phyloP scores from a whole-genome alignment of 1,284 basidiomycete genomes.

The Cryptococcus sp. region DNA sequence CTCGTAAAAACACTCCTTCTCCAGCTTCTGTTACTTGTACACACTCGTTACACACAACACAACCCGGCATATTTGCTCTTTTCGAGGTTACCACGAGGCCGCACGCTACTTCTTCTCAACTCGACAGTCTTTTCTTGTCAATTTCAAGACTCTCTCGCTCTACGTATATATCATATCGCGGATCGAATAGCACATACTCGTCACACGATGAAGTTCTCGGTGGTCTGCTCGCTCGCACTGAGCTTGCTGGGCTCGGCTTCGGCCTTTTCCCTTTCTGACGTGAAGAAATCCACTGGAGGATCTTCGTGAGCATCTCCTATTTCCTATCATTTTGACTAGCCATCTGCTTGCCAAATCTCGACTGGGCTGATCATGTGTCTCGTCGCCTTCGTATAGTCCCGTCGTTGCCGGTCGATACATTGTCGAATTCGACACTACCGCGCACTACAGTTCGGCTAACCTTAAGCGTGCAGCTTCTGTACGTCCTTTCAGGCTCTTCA shows the following conservation, averaged over 20 bases:
- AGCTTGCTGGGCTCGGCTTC: not conserved
- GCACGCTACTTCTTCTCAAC: too few species aligned
- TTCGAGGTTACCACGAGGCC: too few species aligned
- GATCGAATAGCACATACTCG: not conserved
- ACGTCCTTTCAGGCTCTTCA: not conserved
- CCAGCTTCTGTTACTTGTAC: too few species aligned
- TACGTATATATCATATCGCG: too few species aligned
- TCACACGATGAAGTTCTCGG: conserved; percentile 5
- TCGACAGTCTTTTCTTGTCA: too few species aligned
- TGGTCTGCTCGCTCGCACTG: conserved; percentile 3
- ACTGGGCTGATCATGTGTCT: not conserved
- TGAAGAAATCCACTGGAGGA: conserved; percentile 14
- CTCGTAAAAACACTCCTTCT: too few species aligned
- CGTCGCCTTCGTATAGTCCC: conserved; percentile 1
- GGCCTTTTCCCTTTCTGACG: conserved; percentile 13
- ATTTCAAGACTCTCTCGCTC: too few species aligned
- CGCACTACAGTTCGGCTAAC: conserved; percentile 26
- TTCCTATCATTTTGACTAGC: not conserved
- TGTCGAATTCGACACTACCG: conserved; percentile 44
- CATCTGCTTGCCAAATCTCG: not conserved
- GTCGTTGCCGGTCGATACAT: conserved; percentile 43
- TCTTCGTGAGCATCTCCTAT: not conserved
- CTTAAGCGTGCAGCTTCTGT: conserved; percentile 19
- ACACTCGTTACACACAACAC: too few species aligned
- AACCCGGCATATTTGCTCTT: too few species aligned